These are phyloP conservation scores for Harrya chromipes DNA, from an alignment of 768 basidiomycete genomes.

Conservation along the genomic window DNA sequence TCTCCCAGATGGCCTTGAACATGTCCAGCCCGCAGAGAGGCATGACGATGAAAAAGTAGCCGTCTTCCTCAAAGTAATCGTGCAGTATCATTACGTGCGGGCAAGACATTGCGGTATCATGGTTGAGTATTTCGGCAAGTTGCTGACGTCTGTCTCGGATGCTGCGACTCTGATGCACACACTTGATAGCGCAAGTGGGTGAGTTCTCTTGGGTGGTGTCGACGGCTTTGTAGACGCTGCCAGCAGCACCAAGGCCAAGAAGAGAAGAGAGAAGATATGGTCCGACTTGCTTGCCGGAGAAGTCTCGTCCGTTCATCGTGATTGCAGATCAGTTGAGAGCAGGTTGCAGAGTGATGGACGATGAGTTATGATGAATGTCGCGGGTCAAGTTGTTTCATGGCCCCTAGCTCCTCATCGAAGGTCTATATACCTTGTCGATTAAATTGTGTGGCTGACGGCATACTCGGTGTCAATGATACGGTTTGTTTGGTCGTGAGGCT, in stretches of 20 bases:
- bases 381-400: no score
- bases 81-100: constrained; percentile 67
- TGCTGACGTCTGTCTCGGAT: constrained; percentile 58
- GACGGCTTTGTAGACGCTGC: constrained; percentile 70
- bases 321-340: no score
- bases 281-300: constrained; percentile 50
- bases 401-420: no score
- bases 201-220: constrained; percentile 42
- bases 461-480: neutral
- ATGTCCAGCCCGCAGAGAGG: constrained; percentile 63
- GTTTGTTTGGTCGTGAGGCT: no score
- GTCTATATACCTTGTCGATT: no score
- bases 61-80: constrained; percentile 54
- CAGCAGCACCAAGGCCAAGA: constrained; percentile 73
- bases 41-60: constrained; percentile 63
- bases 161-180: constrained; percentile 49
- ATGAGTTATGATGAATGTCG: no score
- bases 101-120: constrained; percentile 46
- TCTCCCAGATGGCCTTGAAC: constrained; percentile 52
- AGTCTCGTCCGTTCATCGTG: constrained; percentile 23
- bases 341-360: no score
- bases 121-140: constrained; percentile 60
- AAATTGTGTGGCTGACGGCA: no score
- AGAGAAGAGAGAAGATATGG: constrained; percentile 58
- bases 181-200: constrained; percentile 66